Base-by-base conservation (phyloP, 306 rosid species). In the Glycine soja region DNA sequence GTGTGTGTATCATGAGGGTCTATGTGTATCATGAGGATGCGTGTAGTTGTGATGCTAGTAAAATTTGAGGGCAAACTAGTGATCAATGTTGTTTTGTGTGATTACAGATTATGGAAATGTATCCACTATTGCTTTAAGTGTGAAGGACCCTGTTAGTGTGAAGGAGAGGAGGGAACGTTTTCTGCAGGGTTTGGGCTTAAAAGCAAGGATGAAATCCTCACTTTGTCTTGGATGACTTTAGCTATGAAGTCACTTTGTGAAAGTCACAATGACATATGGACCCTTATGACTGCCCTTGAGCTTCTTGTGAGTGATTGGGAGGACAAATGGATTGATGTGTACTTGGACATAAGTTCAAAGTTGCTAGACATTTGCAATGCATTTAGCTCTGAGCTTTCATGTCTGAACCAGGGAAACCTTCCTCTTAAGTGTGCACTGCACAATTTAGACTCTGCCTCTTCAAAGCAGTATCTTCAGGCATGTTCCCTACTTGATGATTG, bases 241-340 rank as follows among this genome's bases (percentile, higher is more conserved):
- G 98, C 97, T 0, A 84, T 88, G 90, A 85, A 86, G 74, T 84
- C 91, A 4, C 91, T 94, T 54, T 85, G 87, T 54, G 92, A 89
- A 74, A 85, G 91, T 11, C 91, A 88, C 54, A 89, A 79, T 36
- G 93, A 92, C 73, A 83, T 92, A 11, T 82, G 79, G 70, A 67
- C 65, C n/a, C 87, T 94, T 14, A 82, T 92, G 61, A 54, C 83
- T 58, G 89, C 84, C 19, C 93, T 94, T 52, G 94, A 89, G 50
- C 88, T 91, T n/a, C 94, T 97, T 0, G 88, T 88, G 18, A 82
- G 82, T 69, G 86, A 84, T 47, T 94, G 98, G 98, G 94, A 91
- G 63, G 96, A 92, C 86, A 88, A 92, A 73, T 94, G 98, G 98
- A 79, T 90, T 82, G 96, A 94, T 57, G 90, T 88, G 50, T 94